phyloP scores from a whole-genome alignment of 257 asterid species.

The Solanum ahanhuiri region DNA sequence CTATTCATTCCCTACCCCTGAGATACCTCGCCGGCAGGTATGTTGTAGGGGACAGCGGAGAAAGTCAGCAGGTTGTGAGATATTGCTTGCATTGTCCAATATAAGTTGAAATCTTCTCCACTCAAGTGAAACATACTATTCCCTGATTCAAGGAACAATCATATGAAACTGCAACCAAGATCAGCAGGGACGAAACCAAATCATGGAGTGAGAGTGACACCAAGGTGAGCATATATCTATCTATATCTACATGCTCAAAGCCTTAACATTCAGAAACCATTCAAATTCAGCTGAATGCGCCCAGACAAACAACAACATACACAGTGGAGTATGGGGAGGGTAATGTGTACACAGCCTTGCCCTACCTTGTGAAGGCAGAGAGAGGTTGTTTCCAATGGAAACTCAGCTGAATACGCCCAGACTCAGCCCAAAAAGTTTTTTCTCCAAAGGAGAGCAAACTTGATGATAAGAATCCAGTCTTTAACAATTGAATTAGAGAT shows the following conservation, averaged over 20 bases:
- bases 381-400: background rate
- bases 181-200: background rate
- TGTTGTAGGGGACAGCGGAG: background rate
- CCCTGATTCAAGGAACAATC: background rate
- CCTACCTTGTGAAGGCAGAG: background rate
- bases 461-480: background rate
- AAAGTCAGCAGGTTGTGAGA: background rate
- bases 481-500: background rate
- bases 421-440: background rate
- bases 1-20: background rate
- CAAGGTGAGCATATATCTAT: background rate
- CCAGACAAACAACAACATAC: background rate
- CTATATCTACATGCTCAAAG: background rate
- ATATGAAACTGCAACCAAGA: background rate
- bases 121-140: background rate
- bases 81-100: background rate
- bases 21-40: background rate
- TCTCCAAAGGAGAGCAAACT: background rate
- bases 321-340: background rate
- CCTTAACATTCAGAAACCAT: background rate
- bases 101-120: background rate
- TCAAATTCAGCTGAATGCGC: background rate
- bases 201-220: background rate
- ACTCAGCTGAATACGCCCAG: background rate
- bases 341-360: background rate